Evolutionary conservation across 257 asterid genomes (phyloP).

Genomic region (Haberlea rhodopensis): DNA sequence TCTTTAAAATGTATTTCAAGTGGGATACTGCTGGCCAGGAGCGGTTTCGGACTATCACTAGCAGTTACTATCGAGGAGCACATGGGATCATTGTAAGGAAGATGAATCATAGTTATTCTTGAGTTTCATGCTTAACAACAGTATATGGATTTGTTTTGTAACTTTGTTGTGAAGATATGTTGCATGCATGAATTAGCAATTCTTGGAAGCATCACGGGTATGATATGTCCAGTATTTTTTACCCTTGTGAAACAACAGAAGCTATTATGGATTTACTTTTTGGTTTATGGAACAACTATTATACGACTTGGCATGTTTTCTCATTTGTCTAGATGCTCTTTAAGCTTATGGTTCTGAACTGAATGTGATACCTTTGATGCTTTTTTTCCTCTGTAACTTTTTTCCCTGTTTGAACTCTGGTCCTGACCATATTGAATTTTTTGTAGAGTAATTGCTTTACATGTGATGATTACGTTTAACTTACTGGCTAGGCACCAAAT

Average conservation of each 20-base stretch:
- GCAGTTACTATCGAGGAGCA: constrained; percentile 99
- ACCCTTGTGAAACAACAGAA: neutral
- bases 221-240: neutral
- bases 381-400: neutral
- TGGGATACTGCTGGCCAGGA: constrained; percentile 99
- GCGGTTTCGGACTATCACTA: constrained; percentile 93
- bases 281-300: neutral
- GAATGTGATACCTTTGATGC: neutral
- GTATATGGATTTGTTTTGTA: neutral
- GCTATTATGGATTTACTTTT: neutral
- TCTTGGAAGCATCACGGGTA: neutral
- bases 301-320: constrained; percentile 4
- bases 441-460: neutral
- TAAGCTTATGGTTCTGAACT: neutral
- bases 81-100: constrained; percentile 91
- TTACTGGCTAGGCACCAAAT: neutral
- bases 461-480: neutral
- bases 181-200: neutral
- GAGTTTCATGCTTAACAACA: constrained; percentile 11
- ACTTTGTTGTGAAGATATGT: constrained; percentile 5
- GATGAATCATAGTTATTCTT: constrained; percentile 16
- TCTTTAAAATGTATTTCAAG: constrained; percentile 40
- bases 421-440: neutral
- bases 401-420: neutral
- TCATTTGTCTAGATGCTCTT: neutral